Evolutionary conservation across 2,329 filamentous ascomycete genomes (phyloP), one percentile per base, ranked within the genome.

Genomic region (Fusarium gaditjirri): DNA sequence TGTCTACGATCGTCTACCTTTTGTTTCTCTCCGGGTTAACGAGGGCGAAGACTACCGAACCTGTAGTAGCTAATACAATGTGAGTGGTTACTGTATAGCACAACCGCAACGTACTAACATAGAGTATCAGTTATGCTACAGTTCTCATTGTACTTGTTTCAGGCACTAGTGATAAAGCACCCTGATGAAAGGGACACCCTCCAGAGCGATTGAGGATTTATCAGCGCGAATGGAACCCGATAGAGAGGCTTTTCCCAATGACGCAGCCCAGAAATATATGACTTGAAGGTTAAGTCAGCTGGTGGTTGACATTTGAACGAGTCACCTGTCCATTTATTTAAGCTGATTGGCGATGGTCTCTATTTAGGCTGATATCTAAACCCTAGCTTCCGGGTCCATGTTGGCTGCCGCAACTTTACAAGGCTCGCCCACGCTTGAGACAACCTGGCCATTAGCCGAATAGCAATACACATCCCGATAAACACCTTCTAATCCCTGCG

Each of bases 381-480:
- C 19, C 16, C n/a, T 68, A 1, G 65, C 56, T 19, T 47, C 17
- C 4, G 65, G 63, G 8, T 68, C 65, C 52, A 68, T 62, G 3
- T 57, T 68, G 2, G 52, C 35, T 21, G 65, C 65, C 6, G 65
- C 65, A 19, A 11, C 52, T 17, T 29, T 8, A 12, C 63, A 68
- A 10, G 63, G 33, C 13, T 68, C 56, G 0, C 25, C 65, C 3
- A 68, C 25, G 8, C 65, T 43, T 4, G 65, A 68, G 8, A 68
- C 65, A 6, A 53, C 2, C 12, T 68, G 52, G 1, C 57, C 57
- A 23, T 68, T 68, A 12, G 50, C 65, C 2, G 52, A 56, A 23
- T 68, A 68, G 25, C 65, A 68, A 21, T 68, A 68, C 1, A 68
- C 57, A 31, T 63, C 57, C 6, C 10, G 5, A 39, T 68, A 68